Base-by-base conservation (phyloP, 257 asterid species). In the Voacanga thouarsii region DNA sequence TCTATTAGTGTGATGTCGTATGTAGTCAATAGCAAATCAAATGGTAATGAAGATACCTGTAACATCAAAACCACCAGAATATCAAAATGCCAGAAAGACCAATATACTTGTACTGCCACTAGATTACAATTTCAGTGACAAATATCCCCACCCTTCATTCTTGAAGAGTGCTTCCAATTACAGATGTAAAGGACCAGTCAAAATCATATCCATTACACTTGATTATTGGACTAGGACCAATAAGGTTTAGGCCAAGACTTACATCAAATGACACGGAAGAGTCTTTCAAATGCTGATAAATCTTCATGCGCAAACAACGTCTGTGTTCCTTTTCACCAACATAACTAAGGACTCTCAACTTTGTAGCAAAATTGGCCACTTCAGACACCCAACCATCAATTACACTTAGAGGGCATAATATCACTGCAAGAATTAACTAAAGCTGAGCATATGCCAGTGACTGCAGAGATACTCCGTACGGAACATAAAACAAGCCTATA, bases 351-450 rank as follows among this genome's bases (percentile, higher is more conserved):
- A 89, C 82, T 78, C 89, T 89, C 78, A 95, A 51, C 43, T 84
- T 83, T 10, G 97, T 92, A 53, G 97, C 88, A 85, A 90, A 95
- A 47, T 88, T 92, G 74, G 92, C 86, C 79, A 93, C 81, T 83
- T 95, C 99, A 41, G 91, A 87, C 79, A 88, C 88, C 99, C 99
- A 95, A 76, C 93, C 90, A 83, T 91, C 97, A 43, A 88, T 90
- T 87, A 91, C 97, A 61, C 99, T 95, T 12, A 92, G 91, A 71
- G 98, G 99, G 75, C 99, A 95, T 80, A 95, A 79, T 77, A 95
- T 94, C 92, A 95, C 99, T 95, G 97, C 88, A 87, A 65, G 79
- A 72, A 67, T 72, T 51, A 76, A 74, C 60, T 55, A 57, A 66
- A 59, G 64, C 33, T 80, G 77, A 82, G 79, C 72, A 41, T 21